These are phyloP conservation scores for Diplodia scrobiculata DNA, from an alignment of 2,329 filamentous ascomycete species.

Conservation along the genomic window DNA sequence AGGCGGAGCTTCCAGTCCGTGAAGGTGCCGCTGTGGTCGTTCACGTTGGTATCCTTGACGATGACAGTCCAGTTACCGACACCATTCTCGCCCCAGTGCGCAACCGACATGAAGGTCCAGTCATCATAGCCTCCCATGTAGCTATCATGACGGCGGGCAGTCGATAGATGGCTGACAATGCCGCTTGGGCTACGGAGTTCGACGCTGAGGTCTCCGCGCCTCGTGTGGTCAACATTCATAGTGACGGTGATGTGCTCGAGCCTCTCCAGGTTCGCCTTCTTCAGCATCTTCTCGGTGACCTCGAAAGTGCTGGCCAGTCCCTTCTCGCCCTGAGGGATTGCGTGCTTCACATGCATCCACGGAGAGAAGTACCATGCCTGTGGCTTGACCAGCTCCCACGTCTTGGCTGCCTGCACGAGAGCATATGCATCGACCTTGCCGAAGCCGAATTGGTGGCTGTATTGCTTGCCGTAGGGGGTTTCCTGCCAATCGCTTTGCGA, in stretches of 20 bases:
- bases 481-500: conserved; percentile 78
- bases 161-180: conserved; percentile 80
- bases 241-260: conserved; percentile 95
- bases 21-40: conserved; percentile 75
- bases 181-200: conserved; percentile 84
- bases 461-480: conserved; percentile 79
- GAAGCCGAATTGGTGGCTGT: conserved; percentile 93
- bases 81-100: conserved; percentile 90
- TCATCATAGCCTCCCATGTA: conserved; percentile 74
- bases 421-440: conserved; percentile 89
- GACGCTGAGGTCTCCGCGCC: conserved; percentile 87
- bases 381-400: conserved; percentile 85
- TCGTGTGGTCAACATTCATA: conserved; percentile 90
- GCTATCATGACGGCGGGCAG: conserved; percentile 69
- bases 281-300: conserved; percentile 78
- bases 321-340: conserved; percentile 79
- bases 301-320: conserved; percentile 80
- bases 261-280: conserved; percentile 77
- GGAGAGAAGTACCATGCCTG: conserved; percentile 94
- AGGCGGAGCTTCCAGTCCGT: conserved; percentile 91
- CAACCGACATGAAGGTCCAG: conserved; percentile 99
- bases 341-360: conserved; percentile 85
- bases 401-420: conserved; percentile 81
- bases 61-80: conserved; percentile 88
- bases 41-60: conserved; percentile 79